phyloP scores from a whole-genome alignment of 2,329 filamentous ascomycete genomes.

The Dactylonectria estremocensis region DNA sequence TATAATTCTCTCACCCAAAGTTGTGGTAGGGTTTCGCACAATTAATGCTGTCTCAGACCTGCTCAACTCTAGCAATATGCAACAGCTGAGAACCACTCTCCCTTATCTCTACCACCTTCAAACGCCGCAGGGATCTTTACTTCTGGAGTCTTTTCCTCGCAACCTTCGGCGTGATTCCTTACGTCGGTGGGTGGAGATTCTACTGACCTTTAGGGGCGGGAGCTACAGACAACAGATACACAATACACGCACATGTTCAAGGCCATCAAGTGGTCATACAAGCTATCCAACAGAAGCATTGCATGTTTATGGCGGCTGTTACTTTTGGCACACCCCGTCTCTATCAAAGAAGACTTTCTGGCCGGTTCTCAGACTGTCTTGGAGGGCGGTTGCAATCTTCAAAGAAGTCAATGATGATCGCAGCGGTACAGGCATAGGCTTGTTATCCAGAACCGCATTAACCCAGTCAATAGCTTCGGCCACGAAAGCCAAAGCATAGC shows the following conservation, averaged over 20 bases:
- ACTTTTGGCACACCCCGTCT: too few species aligned
- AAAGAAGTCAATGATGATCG: constrained; percentile 32
- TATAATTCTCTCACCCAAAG: too few species aligned
- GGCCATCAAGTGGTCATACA: too few species aligned
- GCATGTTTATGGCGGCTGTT: too few species aligned
- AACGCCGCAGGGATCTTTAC: constrained; percentile 51
- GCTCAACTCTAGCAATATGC: too few species aligned
- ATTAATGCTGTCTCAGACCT: too few species aligned
- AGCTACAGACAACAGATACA: too few species aligned
- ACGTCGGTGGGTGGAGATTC: constrained; percentile 38
- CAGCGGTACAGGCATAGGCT: constrained; percentile 36
- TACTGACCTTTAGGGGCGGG: too few species aligned
- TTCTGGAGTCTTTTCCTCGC: constrained; percentile 57
- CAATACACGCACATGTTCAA: too few species aligned
- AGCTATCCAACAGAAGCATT: too few species aligned
- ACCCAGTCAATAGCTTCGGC: constrained; percentile 44
- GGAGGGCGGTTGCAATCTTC: constrained; percentile 38
- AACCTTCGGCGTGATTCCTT: constrained; percentile 51
- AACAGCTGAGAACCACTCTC: too few species aligned
- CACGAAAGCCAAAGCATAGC: constrained; percentile 48
- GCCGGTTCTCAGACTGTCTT: constrained; percentile 32
- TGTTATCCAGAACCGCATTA: constrained; percentile 33
- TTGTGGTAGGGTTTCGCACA: too few species aligned
- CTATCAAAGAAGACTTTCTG: constrained; percentile 28
- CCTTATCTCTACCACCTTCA: constrained; percentile 53